Percentiles rank a stretch among this genome's conserved stretches.
Evolutionary conservation across 2,329 filamentous ascomycete genomes (phyloP).

Genomic region (Nothophaeocryptopus gaeumannii): DNA sequence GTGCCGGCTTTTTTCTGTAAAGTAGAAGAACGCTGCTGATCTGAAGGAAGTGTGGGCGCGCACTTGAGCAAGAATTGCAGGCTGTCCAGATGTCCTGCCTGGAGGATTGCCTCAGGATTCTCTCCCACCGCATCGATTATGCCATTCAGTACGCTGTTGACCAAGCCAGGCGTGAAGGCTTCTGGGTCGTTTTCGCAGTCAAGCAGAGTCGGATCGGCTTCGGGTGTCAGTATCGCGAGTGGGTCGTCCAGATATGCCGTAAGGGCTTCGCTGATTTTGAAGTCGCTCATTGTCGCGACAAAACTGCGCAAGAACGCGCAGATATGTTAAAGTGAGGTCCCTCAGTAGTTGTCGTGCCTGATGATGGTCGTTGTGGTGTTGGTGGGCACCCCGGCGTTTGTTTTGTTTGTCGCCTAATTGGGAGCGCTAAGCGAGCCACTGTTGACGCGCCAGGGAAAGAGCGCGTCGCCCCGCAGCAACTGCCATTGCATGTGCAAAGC

Average conservation of each 20-base stretch:
- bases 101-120: conserved; percentile 82
- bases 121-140: conserved; percentile 91
- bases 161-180: conserved; percentile 69
- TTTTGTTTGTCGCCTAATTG: neutral
- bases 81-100: conserved; percentile 80
- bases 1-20: conserved; percentile 40
- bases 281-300: conserved; percentile 65
- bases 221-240: conserved; percentile 73
- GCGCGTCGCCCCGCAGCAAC: no score
- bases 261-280: conserved; percentile 94
- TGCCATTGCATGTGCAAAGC: no score
- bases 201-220: conserved; percentile 76
- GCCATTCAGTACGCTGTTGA: conserved; percentile 84
- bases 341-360: neutral
- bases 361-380: conserved; percentile 5
- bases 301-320: conserved; percentile 5
- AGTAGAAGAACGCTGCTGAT: conserved; percentile 28
- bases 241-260: conserved; percentile 97
- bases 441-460: no score
- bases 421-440: no score
- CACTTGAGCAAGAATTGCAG: conserved; percentile 96
- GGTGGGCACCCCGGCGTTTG: neutral
- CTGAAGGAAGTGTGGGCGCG: conserved; percentile 56
- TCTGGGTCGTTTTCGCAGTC: conserved; percentile 94
- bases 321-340: neutral